These are phyloP conservation scores for Sugiyamaella grinbergsii DNA, from an alignment of 1,139 yeast genomes.

Conservation along the genomic window DNA sequence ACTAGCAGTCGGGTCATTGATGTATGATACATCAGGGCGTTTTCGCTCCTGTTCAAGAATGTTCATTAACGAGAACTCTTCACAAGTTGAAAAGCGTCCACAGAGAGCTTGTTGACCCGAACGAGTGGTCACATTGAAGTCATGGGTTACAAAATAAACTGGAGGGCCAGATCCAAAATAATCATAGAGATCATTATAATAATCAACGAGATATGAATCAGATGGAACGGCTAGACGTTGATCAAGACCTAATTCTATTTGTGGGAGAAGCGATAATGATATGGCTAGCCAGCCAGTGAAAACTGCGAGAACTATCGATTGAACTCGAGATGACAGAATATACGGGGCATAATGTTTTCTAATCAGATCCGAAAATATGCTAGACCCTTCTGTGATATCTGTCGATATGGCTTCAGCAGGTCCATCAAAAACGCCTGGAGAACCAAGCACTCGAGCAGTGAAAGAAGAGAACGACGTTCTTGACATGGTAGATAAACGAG, in stretches of 20 bases:
- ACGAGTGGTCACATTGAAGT: conserved; percentile 61
- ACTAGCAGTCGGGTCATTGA: conserved; percentile 80
- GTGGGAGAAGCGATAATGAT: conserved; percentile 69
- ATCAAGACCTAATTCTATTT: conserved; percentile 75
- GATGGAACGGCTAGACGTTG: conserved; percentile 86
- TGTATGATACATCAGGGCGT: conserved; percentile 61
- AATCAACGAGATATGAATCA: conserved; percentile 76
- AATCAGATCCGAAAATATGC: conserved; percentile 46
- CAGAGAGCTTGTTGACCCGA: conserved; percentile 72
- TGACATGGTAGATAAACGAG: conserved; percentile 13
- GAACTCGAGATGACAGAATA: conserved; percentile 52
- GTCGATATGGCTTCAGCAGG: conserved; percentile 19
- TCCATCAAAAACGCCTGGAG: conserved; percentile 21
- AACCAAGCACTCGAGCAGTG: conserved; percentile 28
- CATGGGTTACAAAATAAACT: conserved; percentile 74
- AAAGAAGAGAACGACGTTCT: conserved; percentile 32
- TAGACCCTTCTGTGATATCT: not conserved
- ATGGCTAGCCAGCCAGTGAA: conserved; percentile 67
- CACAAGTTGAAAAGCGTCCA: conserved; percentile 84
- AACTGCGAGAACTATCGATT: conserved; percentile 52
- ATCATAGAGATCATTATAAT: conserved; percentile 72
- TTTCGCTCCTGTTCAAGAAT: conserved; percentile 85
- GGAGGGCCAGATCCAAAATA: conserved; percentile 92
- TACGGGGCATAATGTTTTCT: conserved; percentile 57
- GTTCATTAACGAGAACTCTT: conserved; percentile 75